phyloP scores from a whole-genome alignment of 371 early-diverging fungal species.

The Apophysomyces elegans region DNA sequence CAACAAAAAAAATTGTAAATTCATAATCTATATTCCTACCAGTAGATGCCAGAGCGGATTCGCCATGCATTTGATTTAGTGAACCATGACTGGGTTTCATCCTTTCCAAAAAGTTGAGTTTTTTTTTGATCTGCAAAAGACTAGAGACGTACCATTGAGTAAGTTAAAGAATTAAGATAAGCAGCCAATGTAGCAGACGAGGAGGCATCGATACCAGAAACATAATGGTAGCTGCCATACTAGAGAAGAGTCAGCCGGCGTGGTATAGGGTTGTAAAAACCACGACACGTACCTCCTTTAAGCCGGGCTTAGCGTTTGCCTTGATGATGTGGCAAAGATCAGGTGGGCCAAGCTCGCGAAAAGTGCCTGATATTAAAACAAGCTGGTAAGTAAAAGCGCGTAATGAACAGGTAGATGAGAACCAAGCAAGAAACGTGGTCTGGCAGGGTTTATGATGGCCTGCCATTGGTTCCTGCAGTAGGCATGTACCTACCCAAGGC shows the following conservation, averaged over 20 bases:
- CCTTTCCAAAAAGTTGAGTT: slow-evolving; percentile 40
- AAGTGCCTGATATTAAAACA: slow-evolving; percentile 60
- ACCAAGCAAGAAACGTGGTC: not conserved
- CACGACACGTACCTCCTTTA: slow-evolving; percentile 71
- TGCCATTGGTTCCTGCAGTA: not conserved
- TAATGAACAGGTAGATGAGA: slow-evolving; percentile 8
- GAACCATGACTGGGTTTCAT: slow-evolving; percentile 74
- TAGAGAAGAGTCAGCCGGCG: slow-evolving; percentile 12
- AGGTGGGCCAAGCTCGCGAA: slow-evolving; percentile 95
- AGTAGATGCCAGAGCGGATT: slow-evolving; percentile 74
- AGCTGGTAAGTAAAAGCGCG: not conserved
- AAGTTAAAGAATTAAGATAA: slow-evolving; percentile 93
- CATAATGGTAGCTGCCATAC: slow-evolving; percentile 82
- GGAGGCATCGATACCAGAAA: slow-evolving; percentile 92
- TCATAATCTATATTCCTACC: slow-evolving; percentile 39
- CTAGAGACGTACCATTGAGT: slow-evolving; percentile 73
- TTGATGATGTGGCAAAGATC: slow-evolving; percentile 95
- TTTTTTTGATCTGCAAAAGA: not conserved
- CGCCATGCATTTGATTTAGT: slow-evolving; percentile 69
- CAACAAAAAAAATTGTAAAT: not conserved
- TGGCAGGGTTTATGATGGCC: not conserved
- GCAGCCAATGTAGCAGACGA: slow-evolving; percentile 94
- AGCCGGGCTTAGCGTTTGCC: slow-evolving; percentile 76
- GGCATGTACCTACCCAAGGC: slow-evolving; percentile 73
- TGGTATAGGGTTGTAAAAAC: not conserved